phyloP scores from a whole-genome alignment of 495 filamentous ascomycete genomes.

The Pyronema omphalodes region DNA sequence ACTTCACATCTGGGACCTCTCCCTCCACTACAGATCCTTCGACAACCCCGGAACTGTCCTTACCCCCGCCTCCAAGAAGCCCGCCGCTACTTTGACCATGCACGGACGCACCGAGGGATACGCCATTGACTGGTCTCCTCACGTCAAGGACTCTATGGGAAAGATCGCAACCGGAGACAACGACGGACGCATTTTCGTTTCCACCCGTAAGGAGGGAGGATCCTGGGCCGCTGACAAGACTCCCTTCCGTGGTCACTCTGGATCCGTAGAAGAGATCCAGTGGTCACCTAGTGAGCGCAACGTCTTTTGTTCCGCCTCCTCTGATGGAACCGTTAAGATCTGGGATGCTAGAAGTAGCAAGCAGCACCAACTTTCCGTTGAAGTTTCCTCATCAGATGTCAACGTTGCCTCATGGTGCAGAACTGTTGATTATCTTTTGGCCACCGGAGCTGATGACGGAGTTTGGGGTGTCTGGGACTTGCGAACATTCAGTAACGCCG shows the following conservation, averaged over 20 bases:
- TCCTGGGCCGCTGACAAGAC: constrained; percentile 68
- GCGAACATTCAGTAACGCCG: constrained; percentile 46
- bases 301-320: constrained; percentile 83
- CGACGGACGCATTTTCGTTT: constrained; percentile 70
- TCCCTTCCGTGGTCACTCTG: constrained; percentile 63
- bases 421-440: constrained; percentile 69
- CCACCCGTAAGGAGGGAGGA: constrained; percentile 67
- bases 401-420: constrained; percentile 92
- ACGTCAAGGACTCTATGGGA: constrained; percentile 47
- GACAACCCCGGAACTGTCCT: constrained; percentile 69
- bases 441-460: constrained; percentile 85
- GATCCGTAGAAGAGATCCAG: constrained; percentile 83
- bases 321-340: constrained; percentile 83
- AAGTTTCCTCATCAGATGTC: constrained; percentile 67
- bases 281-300: constrained; percentile 85
- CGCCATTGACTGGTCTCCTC: constrained; percentile 82
- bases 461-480: constrained; percentile 94
- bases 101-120: constrained; percentile 80
- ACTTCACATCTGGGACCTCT: constrained; percentile 84
- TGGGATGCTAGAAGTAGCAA: constrained; percentile 79
- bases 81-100: constrained; percentile 66
- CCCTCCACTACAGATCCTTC: constrained; percentile 68
- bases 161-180: constrained; percentile 88
- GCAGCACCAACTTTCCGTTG: constrained; percentile 70
- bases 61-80: constrained; percentile 64